These are phyloP conservation scores for Passalora sequoiae DNA, from an alignment of 2,329 filamentous ascomycete genomes.

Conservation along the genomic window DNA sequence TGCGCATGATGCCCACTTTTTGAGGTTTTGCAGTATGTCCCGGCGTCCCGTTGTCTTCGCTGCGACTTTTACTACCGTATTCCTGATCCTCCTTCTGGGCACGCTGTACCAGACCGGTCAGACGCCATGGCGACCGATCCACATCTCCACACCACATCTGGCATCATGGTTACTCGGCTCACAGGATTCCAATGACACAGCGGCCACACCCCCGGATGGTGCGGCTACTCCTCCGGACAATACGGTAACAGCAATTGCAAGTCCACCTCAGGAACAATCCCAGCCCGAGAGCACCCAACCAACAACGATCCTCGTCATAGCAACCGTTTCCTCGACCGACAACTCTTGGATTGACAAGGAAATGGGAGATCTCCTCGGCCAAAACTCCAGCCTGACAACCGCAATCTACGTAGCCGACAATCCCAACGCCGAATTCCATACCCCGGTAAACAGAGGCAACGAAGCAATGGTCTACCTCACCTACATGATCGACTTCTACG, in stretches of 20 bases:
- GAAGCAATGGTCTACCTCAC: constrained; percentile 59
- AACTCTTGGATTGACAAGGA: constrained; percentile 19
- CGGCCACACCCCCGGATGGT: too few relatives aligned
- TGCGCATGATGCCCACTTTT: neutral
- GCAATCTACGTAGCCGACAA: constrained; percentile 21
- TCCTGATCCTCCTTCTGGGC: constrained; percentile 3
- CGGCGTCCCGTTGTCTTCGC: constrained; percentile 1
- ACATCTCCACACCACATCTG: neutral
- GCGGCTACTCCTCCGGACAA: neutral
- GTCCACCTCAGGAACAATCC: neutral
- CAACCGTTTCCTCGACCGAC: constrained; percentile 13
- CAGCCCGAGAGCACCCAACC: neutral
- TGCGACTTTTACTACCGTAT: neutral
- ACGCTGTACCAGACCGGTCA: constrained; percentile 1
- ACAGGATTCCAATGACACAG: neutral
- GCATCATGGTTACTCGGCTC: neutral
- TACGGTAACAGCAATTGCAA: neutral
- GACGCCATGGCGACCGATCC: neutral
- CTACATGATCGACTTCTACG: constrained; percentile 59
- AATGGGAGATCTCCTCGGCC: constrained; percentile 16
- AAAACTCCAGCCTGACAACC: constrained; percentile 9
- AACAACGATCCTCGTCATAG: constrained; percentile 15
- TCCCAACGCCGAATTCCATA: constrained; percentile 42
- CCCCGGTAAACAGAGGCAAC: constrained; percentile 55
- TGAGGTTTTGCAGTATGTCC: constrained; percentile 2